phyloP scores from a whole-genome alignment of 2,329 filamentous ascomycete genomes.

The Penicillium sp. region DNA sequence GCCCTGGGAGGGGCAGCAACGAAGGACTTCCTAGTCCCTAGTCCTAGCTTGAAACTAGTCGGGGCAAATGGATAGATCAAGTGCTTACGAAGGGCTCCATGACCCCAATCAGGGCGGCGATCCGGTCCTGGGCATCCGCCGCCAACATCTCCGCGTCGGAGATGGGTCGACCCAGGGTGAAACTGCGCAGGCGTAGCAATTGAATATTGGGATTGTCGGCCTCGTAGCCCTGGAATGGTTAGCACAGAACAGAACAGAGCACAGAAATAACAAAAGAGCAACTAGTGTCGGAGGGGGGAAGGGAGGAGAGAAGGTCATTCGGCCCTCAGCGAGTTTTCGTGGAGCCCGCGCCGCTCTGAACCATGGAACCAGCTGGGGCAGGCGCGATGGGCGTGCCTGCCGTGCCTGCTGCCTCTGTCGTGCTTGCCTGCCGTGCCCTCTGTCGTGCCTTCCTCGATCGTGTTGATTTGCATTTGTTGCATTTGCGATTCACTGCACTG shows the following conservation, averaged over 20 bases:
- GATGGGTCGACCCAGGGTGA: slow-evolving; percentile 71
- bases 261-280: too few species aligned
- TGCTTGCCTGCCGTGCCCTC: not conserved
- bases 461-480: not conserved
- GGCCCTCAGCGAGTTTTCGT: slow-evolving; percentile 9
- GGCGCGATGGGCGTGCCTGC: slow-evolving; percentile 7
- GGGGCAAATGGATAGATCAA: slow-evolving; percentile 31
- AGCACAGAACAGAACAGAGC: too few species aligned
- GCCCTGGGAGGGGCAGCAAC: slow-evolving; percentile 9
- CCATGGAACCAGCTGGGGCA: slow-evolving; percentile 46
- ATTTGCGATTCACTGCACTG: not conserved
- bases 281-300: not conserved
- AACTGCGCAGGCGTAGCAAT: slow-evolving; percentile 79
- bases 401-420: not conserved
- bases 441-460: not conserved
- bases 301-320: not conserved
- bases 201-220: slow-evolving; percentile 78
- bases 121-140: slow-evolving; percentile 65
- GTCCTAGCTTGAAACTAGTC: slow-evolving; percentile 28
- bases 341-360: slow-evolving; percentile 34
- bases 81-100: slow-evolving; percentile 78
- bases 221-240: slow-evolving; percentile 71
- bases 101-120: slow-evolving; percentile 66
- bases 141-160: slow-evolving; percentile 67
- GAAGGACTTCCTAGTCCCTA: slow-evolving; percentile 18